phyloP scores from a whole-genome alignment of 176 grass and related monocot genomes.

The Oryza coarctata region DNA sequence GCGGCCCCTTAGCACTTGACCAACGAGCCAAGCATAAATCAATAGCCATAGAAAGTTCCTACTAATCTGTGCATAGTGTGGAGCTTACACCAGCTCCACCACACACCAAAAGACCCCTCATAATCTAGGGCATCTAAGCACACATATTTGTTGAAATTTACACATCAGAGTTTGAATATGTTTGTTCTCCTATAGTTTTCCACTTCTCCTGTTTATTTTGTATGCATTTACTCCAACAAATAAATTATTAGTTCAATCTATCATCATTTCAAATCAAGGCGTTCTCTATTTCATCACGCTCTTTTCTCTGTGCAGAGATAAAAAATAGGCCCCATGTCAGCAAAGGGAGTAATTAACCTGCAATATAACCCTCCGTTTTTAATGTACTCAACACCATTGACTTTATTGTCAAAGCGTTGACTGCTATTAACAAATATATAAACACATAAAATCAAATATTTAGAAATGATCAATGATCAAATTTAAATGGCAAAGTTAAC shows the following conservation, averaged over 20 bases:
- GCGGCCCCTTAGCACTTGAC: too few relatives aligned
- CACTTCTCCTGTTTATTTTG: not conserved
- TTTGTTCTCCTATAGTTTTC: too few relatives aligned
- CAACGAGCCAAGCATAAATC: too few relatives aligned
- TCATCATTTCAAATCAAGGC: not conserved
- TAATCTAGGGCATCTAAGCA: not conserved
- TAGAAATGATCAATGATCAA: too few relatives aligned
- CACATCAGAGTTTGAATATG: not conserved
- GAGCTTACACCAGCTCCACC: not conserved
- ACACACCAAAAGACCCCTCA: not conserved
- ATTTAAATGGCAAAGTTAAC: too few relatives aligned
- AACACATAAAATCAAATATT: too few relatives aligned
- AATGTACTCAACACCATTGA: not conserved
- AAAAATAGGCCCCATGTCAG: not conserved
- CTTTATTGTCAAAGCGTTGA: not conserved
- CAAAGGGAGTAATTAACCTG: not conserved
- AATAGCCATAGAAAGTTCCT: too few relatives aligned
- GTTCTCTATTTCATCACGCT: not conserved
- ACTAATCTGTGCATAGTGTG: not conserved
- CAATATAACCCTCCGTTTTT: not conserved
- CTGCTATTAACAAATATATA: too few relatives aligned
- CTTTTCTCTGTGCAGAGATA: not conserved
- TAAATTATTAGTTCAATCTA: not conserved
- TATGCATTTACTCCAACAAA: not conserved
- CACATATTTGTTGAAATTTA: not conserved